A percentile compares a stretch with the other conserved stretches of the same genome.
These are phyloP conservation scores for Sordaria brevicollis DNA, from an alignment of 495 filamentous ascomycete genomes.

Conservation along the genomic window DNA sequence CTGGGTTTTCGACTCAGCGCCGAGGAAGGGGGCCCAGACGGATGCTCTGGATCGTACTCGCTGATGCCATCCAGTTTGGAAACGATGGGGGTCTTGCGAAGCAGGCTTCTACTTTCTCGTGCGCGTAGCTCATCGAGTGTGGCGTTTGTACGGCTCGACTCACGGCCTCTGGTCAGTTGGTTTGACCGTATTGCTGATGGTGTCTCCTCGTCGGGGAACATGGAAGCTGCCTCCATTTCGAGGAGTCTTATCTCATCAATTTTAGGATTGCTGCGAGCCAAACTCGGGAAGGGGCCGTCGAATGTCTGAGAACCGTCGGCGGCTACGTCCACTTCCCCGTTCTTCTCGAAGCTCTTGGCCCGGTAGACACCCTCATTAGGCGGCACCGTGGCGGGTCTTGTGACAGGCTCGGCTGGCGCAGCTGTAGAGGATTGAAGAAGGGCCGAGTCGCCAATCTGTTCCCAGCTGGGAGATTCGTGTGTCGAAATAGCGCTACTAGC, in stretches of 20 bases:
- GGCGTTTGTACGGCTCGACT: conserved; percentile 18
- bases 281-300: conserved; percentile 43
- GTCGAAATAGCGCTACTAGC: not conserved
- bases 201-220: conserved; percentile 5
- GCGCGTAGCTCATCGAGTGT: conserved; percentile 46
- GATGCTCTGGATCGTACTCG: conserved; percentile 38
- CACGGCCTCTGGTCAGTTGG: not conserved
- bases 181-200: not conserved
- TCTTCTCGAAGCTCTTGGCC: conserved; percentile 43
- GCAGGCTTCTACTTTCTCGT: conserved; percentile 49
- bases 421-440: conserved; percentile 18
- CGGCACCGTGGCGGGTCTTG: conserved; percentile 25
- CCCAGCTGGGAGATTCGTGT: not conserved
- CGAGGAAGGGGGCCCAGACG: conserved; percentile 25
- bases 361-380: conserved; percentile 26
- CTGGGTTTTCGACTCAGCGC: conserved; percentile 16
- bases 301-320: conserved; percentile 51
- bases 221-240: conserved; percentile 34
- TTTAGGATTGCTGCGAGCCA: conserved; percentile 30
- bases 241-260: conserved; percentile 41
- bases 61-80: conserved; percentile 47
- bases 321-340: conserved; percentile 55
- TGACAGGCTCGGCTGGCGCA: conserved; percentile 14
- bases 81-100: conserved; percentile 47
- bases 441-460: conserved; percentile 21